Conservation (phyloP, 257 asterid genomes). For the Pogostemon cablin region DNA sequence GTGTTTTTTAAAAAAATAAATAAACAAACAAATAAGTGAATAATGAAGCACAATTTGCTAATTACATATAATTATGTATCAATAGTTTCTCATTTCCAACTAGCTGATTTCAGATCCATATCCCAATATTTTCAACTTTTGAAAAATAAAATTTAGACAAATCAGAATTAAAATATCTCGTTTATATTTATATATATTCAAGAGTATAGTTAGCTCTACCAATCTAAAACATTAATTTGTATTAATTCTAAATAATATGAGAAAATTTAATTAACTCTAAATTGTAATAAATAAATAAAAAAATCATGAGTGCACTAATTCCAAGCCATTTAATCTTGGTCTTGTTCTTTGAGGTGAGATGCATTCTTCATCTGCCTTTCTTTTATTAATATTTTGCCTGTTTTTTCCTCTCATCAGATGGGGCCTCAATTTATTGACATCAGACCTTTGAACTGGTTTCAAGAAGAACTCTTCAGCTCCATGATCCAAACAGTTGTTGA, state of each 20-base stretch:
- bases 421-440: conserved; percentile 56
- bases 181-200: too few species aligned
- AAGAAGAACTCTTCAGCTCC: conserved; percentile 73
- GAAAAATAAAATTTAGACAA: too few species aligned
- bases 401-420: conserved; percentile 43
- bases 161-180: too few species aligned
- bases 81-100: too few species aligned
- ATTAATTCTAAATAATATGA: not conserved
- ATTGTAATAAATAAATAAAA: not conserved
- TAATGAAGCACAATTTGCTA: too few species aligned
- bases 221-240: conserved; percentile 1
- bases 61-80: too few species aligned
- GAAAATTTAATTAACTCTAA: not conserved
- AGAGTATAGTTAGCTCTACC: not conserved
- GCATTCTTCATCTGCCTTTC: conserved; percentile 44
- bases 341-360: conserved; percentile 51
- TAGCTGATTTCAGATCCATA: too few species aligned
- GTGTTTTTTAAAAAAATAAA: too few species aligned
- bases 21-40: too few species aligned
- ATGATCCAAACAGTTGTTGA: conserved; percentile 58
- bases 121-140: too few species aligned
- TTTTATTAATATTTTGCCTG: conserved; percentile 35
- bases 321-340: conserved; percentile 44
- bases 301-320: conserved; percentile 24
- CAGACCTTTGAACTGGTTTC: conserved; percentile 62